phyloP scores from a whole-genome alignment of 2,329 filamentous ascomycete genomes.

The Botrytis medusae region DNA sequence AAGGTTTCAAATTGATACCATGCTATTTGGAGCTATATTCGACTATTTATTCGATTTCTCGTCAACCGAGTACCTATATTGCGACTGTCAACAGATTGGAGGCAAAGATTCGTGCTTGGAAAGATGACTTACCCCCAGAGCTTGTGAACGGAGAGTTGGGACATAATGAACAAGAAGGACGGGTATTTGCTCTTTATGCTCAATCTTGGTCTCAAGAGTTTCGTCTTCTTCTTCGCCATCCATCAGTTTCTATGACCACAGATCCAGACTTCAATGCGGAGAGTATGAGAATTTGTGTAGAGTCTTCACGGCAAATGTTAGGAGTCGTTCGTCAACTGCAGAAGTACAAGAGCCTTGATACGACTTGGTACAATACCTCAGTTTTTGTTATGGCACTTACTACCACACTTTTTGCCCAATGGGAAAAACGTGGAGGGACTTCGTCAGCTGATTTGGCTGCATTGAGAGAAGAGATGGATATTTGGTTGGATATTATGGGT shows the following conservation, averaged over 20 bases:
- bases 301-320: slow-evolving; percentile 64
- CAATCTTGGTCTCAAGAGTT: slow-evolving; percentile 57
- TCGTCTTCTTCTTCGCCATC: slow-evolving; percentile 60
- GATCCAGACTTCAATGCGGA: slow-evolving; percentile 58
- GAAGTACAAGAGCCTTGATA: slow-evolving; percentile 67
- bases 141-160: slow-evolving; percentile 49
- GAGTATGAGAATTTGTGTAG: slow-evolving; percentile 65
- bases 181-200: slow-evolving; percentile 55
- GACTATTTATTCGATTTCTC: slow-evolving; percentile 70
- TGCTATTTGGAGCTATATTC: slow-evolving; percentile 73
- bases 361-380: slow-evolving; percentile 74
- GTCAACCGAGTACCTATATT: slow-evolving; percentile 62
- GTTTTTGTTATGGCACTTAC: slow-evolving; percentile 73
- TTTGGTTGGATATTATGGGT: slow-evolving; percentile 66
- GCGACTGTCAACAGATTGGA: slow-evolving; percentile 65
- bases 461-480: slow-evolving; percentile 66
- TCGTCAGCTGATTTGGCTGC: slow-evolving; percentile 56
- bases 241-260: slow-evolving; percentile 56
- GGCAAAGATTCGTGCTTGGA: slow-evolving; percentile 61
- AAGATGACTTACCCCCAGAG: slow-evolving; percentile 61
- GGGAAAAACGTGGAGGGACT: slow-evolving; percentile 62
- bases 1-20: slow-evolving; percentile 63
- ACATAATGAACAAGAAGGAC: slow-evolving; percentile 44
- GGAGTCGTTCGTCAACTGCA: slow-evolving; percentile 58
- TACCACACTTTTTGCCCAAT: slow-evolving; percentile 67